Evolutionary conservation across 495 filamentous ascomycete species (phyloP), one percentile per base, ranked within the genome.

Genomic region (Aspergillus heteromorphus): DNA sequence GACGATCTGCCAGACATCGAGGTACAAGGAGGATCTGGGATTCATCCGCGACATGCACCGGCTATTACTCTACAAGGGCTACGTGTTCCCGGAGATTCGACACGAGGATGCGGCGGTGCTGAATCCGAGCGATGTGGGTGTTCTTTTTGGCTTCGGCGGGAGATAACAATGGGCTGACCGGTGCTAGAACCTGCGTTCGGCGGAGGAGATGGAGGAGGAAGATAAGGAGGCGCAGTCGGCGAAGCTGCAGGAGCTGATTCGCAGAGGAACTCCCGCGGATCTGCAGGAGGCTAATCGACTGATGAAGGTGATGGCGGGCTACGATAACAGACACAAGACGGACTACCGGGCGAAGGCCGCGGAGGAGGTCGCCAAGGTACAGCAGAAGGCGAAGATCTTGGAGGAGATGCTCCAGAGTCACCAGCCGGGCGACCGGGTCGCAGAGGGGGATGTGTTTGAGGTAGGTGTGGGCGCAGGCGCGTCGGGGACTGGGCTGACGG

Each of bases 241-340:
- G 9, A 98, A 98, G 72, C 78, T 98, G 29, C 93, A 98, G 67
- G 93, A 98, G 75, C 76, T 98, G 42, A 97, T 98, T 68, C 84
- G 93, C 53, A 79, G 93, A 58, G 93, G 93, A 34, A 85, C 87
- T 6, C 93, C 93, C 4, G 85, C 92, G 48, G 93, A 97, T 69
- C 71, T 98, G 23, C 91, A 96, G 64, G 93, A 97, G 74, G 93
- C 93, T 10, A 98, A 98, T 64, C 81, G 87, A 61, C 73, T 98
- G 53, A 98, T 98, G 93, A 98, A 98, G 71, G 81, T 98, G 40
- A 97, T 98, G 93, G 93, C 93, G 21, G 93, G 93, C 55, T 97
- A 87, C 68, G 93, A 97, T 68, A 95, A 88, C 40, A 75, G 90
- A 59, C 87, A 90, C 58, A 97, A 97, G 72, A 96, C 95, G 4